phyloP scores from a whole-genome alignment of 2,329 filamentous ascomycete species.

The Calonectria pseudoturangicola region DNA sequence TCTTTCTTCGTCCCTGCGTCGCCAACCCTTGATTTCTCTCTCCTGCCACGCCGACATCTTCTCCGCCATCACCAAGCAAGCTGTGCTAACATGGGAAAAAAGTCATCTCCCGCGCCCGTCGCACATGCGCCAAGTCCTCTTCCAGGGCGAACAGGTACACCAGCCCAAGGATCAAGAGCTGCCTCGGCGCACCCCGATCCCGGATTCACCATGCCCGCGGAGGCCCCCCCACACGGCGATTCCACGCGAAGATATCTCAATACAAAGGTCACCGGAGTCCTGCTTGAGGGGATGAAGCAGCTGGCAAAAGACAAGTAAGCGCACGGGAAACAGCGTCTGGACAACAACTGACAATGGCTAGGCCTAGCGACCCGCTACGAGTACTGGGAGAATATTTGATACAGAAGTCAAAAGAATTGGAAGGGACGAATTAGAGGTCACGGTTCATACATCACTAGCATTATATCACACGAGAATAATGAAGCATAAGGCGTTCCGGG shows the following conservation, averaged over 20 bases:
- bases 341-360: slow-evolving; percentile 48
- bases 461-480: slow-evolving; percentile 36
- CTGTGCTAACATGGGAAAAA: slow-evolving; percentile 41
- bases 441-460: neutral
- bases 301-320: slow-evolving; percentile 82
- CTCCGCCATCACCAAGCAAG: slow-evolving; percentile 14
- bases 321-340: slow-evolving; percentile 48
- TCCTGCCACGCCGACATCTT: neutral
- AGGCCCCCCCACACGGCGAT: slow-evolving; percentile 79
- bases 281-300: slow-evolving; percentile 85
- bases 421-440: slow-evolving; percentile 60
- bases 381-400: slow-evolving; percentile 83
- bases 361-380: slow-evolving; percentile 81
- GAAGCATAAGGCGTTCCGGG: slow-evolving; percentile 52
- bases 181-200: slow-evolving; percentile 75
- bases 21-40: neutral
- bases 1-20: neutral
- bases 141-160: slow-evolving; percentile 69
- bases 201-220: slow-evolving; percentile 72
- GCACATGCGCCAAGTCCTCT: slow-evolving; percentile 64
- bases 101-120: slow-evolving; percentile 63
- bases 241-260: slow-evolving; percentile 83
- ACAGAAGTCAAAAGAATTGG: slow-evolving; percentile 79
- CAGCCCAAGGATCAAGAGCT: slow-evolving; percentile 71
- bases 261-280: slow-evolving; percentile 78